Evolutionary conservation across 345 rosid genomes (phyloP).

Genomic region (Gossypium thurberi): DNA sequence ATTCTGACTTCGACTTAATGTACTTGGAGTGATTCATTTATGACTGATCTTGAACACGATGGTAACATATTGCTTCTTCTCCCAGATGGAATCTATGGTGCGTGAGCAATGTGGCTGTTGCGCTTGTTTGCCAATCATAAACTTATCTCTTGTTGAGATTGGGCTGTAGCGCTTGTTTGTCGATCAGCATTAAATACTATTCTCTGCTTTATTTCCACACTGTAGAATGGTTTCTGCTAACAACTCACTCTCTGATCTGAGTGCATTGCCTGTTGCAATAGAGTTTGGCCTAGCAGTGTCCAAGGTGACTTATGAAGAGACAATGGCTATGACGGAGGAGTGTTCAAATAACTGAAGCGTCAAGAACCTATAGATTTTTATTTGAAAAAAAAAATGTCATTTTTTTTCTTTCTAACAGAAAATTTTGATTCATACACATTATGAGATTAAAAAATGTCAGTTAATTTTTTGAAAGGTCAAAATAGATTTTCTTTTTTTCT

Average conservation of each 20-base stretch:
- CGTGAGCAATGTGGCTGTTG: conserved; percentile 77
- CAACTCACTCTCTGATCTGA: conserved; percentile 21
- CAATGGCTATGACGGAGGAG: conserved; percentile 18
- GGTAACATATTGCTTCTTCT: conserved; percentile 63
- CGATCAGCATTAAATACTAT: not conserved
- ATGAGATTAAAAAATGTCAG: not conserved
- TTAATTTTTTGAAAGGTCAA: too few relatives aligned
- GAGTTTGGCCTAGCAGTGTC: conserved; percentile 77
- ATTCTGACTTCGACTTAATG: conserved; percentile 14
- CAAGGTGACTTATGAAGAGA: conserved; percentile 60
- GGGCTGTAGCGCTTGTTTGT: not conserved
- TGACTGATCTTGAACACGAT: conserved; percentile 19
- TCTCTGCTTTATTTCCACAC: not conserved
- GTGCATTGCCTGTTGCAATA: conserved; percentile 26
- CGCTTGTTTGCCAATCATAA: not conserved
- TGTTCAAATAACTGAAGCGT: conserved; percentile 25
- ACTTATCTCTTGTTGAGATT: not conserved
- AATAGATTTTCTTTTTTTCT: too few relatives aligned
- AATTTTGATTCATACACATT: not conserved
- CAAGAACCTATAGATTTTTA: conserved; percentile 11
- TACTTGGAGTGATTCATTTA: conserved; percentile 14
- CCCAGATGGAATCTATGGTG: conserved; percentile 96
- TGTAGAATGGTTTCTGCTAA: not conserved
- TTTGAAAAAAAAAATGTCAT: conserved; percentile 5
- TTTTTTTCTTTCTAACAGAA: not conserved